A percentile compares a stretch with the other conserved stretches of the same genome.
Evolutionary conservation across 23 red algal genomes (phyloP).

Genomic region (Agarophyton chilense): DNA sequence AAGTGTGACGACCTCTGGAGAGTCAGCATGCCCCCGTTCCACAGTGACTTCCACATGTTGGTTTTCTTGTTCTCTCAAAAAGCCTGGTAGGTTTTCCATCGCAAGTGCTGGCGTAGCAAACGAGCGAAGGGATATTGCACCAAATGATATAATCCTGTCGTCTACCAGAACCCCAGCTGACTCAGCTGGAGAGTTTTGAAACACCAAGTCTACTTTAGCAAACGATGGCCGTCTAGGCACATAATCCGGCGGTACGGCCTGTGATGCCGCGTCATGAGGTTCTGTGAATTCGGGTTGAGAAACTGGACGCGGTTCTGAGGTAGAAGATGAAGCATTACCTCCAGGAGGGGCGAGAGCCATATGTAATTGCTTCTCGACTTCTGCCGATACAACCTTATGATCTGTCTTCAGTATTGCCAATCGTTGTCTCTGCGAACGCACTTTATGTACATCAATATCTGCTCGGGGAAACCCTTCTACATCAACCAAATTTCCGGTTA

Average conservation of each 20-base stretch:
- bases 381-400: slow-evolving; percentile 54
- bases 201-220: slow-evolving; percentile 66
- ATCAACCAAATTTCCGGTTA: slow-evolving; percentile 80
- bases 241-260: background rate
- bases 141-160: slow-evolving; percentile 64
- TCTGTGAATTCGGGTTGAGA: slow-evolving; percentile 16
- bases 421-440: slow-evolving; percentile 69
- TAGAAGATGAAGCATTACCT: background rate
- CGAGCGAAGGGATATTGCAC: slow-evolving; percentile 50
- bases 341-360: slow-evolving; percentile 54
- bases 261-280: slow-evolving; percentile 22
- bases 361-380: slow-evolving; percentile 69
- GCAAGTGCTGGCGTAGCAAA: slow-evolving; percentile 22
- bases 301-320: background rate
- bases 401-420: slow-evolving; percentile 74
- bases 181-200: slow-evolving; percentile 50
- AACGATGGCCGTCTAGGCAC: slow-evolving; percentile 31
- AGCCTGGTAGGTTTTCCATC: slow-evolving; percentile 34
- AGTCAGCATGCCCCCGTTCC: background rate
- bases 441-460: slow-evolving; percentile 76
- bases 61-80: slow-evolving; percentile 51
- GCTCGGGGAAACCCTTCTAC: slow-evolving; percentile 85
- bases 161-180: slow-evolving; percentile 47
- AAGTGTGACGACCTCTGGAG: slow-evolving; percentile 7
- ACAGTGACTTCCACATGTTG: slow-evolving; percentile 54